Percentiles rank a stretch among this genome's conserved stretches.
These are phyloP conservation scores for Saccharum officinarum DNA, from an alignment of 176 grass and related monocot species.

Conservation along the genomic window DNA sequence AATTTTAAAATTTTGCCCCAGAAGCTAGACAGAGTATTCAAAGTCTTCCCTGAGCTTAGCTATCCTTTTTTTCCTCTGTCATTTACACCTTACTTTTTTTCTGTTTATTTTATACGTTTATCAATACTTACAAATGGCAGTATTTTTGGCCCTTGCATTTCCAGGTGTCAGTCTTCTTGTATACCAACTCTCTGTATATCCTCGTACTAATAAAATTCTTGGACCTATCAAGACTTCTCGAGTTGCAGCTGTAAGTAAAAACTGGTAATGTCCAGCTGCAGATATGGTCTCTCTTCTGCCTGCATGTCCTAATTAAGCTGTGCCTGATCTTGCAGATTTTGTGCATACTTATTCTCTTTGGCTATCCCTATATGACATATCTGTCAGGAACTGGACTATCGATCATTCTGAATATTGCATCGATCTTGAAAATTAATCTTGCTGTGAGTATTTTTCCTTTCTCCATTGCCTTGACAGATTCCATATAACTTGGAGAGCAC, in stretches of 20 bases:
- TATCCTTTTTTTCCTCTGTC: no score
- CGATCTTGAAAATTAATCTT: conserved; percentile 55
- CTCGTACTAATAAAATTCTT: conserved; percentile 51
- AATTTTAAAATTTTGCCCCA: no score
- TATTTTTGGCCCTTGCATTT: conserved; percentile 27
- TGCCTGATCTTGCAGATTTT: conserved; percentile 39
- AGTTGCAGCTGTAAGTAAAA: conserved; percentile 59
- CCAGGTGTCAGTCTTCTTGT: conserved; percentile 65
- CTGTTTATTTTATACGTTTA: background rate
- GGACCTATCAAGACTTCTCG: conserved; percentile 54
- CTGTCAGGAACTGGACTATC: conserved; percentile 52
- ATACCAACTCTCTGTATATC: conserved; percentile 67
- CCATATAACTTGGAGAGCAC: background rate
- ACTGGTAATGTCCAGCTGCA: conserved; percentile 12
- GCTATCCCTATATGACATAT: conserved; percentile 62
- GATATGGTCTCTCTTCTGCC: background rate
- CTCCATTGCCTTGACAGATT: background rate
- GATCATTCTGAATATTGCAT: conserved; percentile 48
- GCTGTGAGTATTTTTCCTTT: conserved; percentile 34
- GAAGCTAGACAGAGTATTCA: no score
- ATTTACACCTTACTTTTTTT: background rate
- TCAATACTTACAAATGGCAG: background rate
- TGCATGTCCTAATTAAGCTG: background rate
- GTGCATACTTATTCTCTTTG: conserved; percentile 59
- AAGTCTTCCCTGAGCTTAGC: no score